Conservation (phyloP, 2,329 filamentous ascomycete genomes). For the Raffaelea albimanens region DNA sequence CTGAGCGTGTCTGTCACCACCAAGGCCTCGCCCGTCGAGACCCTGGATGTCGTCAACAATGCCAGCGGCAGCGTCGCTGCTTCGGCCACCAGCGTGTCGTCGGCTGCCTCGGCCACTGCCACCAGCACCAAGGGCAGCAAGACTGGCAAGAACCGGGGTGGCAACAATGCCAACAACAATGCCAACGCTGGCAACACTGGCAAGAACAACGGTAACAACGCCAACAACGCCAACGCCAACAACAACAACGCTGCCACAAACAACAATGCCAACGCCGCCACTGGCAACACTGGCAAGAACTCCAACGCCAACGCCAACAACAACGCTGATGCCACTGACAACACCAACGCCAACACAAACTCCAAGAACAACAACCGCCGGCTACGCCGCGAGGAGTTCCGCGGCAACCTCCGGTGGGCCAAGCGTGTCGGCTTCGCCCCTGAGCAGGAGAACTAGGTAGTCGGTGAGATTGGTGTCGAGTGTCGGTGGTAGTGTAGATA, state of each 20-base stretch:
- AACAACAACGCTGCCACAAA: background rate
- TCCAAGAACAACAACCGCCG: background rate
- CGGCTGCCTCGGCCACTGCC: background rate
- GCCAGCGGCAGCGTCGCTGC: background rate
- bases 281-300: too few species aligned
- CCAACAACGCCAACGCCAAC: too few species aligned
- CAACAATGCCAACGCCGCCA: background rate
- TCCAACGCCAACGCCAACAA: background rate
- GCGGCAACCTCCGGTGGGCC: constrained; percentile 3
- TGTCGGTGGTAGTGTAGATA: too few species aligned
- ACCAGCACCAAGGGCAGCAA: background rate
- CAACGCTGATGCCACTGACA: background rate
- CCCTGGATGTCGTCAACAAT: background rate
- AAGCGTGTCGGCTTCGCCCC: background rate
- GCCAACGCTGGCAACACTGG: too few species aligned
- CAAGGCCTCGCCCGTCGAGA: constrained; percentile 4
- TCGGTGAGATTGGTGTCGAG: too few species aligned
- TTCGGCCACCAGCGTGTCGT: background rate
- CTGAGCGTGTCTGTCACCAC: constrained; percentile 1
- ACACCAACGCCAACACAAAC: background rate
- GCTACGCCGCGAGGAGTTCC: background rate
- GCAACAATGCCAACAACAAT: too few species aligned
- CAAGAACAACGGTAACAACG: background rate
- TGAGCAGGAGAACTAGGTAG: background rate
- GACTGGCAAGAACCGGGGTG: background rate